Evolutionary conservation across 2,329 filamentous ascomycete genomes (phyloP).

Genomic region (Parasarocladium wereldwijsianum): DNA sequence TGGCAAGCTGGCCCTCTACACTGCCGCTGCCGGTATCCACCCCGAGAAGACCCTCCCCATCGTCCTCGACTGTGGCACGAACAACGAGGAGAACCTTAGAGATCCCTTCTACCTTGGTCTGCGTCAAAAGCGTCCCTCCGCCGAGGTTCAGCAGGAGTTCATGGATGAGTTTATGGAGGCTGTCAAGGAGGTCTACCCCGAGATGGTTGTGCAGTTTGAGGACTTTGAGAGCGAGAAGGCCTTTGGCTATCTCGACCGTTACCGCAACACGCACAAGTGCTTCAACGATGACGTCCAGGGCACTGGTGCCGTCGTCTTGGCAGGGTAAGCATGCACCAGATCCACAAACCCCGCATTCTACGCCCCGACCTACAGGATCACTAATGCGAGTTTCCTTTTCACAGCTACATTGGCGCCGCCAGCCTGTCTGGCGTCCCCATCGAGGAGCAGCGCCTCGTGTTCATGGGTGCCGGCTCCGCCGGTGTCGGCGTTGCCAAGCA

Average conservation of each 20-base stretch:
- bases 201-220: slow-evolving; percentile 78
- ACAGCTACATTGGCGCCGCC: slow-evolving; percentile 52
- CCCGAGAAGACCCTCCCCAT: slow-evolving; percentile 69
- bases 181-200: slow-evolving; percentile 55
- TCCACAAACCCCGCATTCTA: too few relatives aligned
- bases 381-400: slow-evolving; percentile 18
- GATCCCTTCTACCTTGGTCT: slow-evolving; percentile 80
- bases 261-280: slow-evolving; percentile 78
- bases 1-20: slow-evolving; percentile 91
- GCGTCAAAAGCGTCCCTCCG: slow-evolving; percentile 63
- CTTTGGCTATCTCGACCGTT: slow-evolving; percentile 83
- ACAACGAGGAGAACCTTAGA: slow-evolving; percentile 50
- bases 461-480: slow-evolving; percentile 89
- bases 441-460: slow-evolving; percentile 86
- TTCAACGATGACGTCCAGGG: slow-evolving; percentile 99
- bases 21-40: slow-evolving; percentile 85
- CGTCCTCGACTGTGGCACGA: slow-evolving; percentile 51
- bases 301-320: slow-evolving; percentile 88
- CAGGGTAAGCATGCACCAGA: slow-evolving; percentile 42
- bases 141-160: slow-evolving; percentile 74
- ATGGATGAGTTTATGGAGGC: slow-evolving; percentile 97
- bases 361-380: slow-evolving; percentile 4
- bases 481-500: slow-evolving; percentile 97
- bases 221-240: slow-evolving; percentile 90
- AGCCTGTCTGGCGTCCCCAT: slow-evolving; percentile 74